Percentiles rank a stretch among this genome's conserved stretches.
These are phyloP conservation scores for Eimeria nieschulzi DNA, from an alignment of 169 alveolate genomes.

Conservation along the genomic window DNA sequence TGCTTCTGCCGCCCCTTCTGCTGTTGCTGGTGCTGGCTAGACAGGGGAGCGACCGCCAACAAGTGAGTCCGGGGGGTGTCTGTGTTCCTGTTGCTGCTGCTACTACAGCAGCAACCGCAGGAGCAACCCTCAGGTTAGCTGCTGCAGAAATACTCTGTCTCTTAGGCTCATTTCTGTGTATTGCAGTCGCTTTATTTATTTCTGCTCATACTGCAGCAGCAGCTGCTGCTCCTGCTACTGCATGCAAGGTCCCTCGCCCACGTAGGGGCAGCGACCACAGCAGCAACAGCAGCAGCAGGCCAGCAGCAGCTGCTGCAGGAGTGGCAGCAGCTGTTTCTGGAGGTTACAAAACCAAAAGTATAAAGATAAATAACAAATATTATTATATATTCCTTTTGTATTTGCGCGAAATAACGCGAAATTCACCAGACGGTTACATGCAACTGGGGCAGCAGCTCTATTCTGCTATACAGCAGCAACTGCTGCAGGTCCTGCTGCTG, in stretches of 20 bases:
- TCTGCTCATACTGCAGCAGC: constrained; percentile 14
- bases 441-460: not conserved
- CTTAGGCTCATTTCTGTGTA: not conserved
- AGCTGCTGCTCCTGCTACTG: constrained; percentile 9
- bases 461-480: too few relatives aligned
- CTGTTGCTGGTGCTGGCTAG: constrained; percentile 34
- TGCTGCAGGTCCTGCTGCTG: not conserved
- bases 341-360: not conserved
- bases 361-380: not conserved
- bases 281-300: not conserved
- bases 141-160: constrained; percentile 4
- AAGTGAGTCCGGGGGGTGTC: not conserved
- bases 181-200: not conserved
- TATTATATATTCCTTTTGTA: not conserved
- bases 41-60: constrained; percentile 37
- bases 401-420: not conserved
- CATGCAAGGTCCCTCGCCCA: constrained; percentile 38
- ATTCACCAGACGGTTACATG: not conserved
- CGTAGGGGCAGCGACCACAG: constrained; percentile 17
- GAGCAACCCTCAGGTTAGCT: constrained; percentile 10
- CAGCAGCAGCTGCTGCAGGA: not conserved
- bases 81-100: constrained; percentile 3
- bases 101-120: constrained; percentile 25
- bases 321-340: not conserved
- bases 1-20: not conserved